Conservation (phyloP, 2,329 filamentous ascomycete genomes). For the Orbilia oligospora region DNA sequence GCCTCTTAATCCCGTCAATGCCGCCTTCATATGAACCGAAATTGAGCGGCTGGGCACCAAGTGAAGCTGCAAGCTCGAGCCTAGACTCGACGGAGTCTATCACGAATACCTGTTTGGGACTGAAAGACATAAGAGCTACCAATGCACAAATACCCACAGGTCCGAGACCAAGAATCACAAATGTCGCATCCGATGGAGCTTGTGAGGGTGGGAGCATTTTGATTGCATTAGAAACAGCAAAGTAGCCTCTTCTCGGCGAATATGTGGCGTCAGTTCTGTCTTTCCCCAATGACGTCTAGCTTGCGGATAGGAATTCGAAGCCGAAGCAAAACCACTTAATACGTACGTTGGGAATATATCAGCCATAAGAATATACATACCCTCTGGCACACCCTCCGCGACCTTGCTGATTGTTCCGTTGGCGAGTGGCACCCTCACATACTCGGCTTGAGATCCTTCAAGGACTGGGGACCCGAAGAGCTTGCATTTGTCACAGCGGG, state of each 20-base stretch:
- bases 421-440: conserved; percentile 83
- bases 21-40: conserved; percentile 73
- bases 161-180: conserved; percentile 87
- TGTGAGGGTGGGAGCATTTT: conserved; percentile 70
- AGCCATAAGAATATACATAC: conserved; percentile 79
- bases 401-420: conserved; percentile 85
- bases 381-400: conserved; percentile 78
- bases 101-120: conserved; percentile 82
- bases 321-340: conserved; percentile 16
- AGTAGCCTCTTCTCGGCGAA: conserved; percentile 74
- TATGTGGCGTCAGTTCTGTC: conserved; percentile 53
- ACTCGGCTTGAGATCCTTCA: conserved; percentile 86
- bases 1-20: conserved; percentile 75
- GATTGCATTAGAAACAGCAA: conserved; percentile 84
- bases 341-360: conserved; percentile 84
- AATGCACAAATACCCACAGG: conserved; percentile 88
- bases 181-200: conserved; percentile 76
- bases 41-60: conserved; percentile 88
- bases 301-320: conserved; percentile 30
- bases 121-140: conserved; percentile 75
- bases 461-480: conserved; percentile 79
- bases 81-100: conserved; percentile 83
- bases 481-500: conserved; percentile 78
- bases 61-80: conserved; percentile 78
- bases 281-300: conserved; percentile 42